Percentiles rank a stretch among this genome's conserved stretches.
Evolutionary conservation across 2,329 filamentous ascomycete species (phyloP).

Genomic region (Sporothrix globosa): DNA sequence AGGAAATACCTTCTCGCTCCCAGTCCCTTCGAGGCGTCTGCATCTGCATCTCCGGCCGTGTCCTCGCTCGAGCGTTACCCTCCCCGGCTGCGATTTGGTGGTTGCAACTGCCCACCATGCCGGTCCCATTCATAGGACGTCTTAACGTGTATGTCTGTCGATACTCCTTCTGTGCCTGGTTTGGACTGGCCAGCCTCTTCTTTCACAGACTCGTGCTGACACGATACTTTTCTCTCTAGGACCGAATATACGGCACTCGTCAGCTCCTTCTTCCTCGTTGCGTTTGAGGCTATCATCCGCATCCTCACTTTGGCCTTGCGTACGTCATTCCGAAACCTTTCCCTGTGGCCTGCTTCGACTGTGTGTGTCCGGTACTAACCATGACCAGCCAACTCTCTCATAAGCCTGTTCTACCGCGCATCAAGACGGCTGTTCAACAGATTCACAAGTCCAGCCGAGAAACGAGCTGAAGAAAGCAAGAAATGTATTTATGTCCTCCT

Average conservation of each 20-base stretch:
- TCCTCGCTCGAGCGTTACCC: no score
- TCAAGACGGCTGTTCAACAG: conserved; percentile 83
- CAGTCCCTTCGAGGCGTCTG: background rate
- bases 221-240: conserved; percentile 48
- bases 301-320: conserved; percentile 86
- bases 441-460: conserved; percentile 70
- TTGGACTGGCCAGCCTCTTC: background rate
- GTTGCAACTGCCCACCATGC: conserved; percentile 45
- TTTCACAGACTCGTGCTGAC: conserved; percentile 26
- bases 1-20: background rate
- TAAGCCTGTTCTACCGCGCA: conserved; percentile 78
- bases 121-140: conserved; percentile 57
- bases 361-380: background rate
- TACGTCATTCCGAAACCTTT: conserved; percentile 50
- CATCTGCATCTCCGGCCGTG: background rate
- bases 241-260: conserved; percentile 86
- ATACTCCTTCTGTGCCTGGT: no score
- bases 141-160: conserved; percentile 55
- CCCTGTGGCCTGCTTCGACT: background rate
- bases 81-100: background rate
- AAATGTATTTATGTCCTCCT: conserved; percentile 54
- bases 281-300: conserved; percentile 79
- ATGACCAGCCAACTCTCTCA: conserved; percentile 73
- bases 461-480: conserved; percentile 67
- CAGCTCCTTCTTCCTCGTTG: conserved; percentile 79